phyloP scores from a whole-genome alignment of 768 basidiomycete genomes.

The Leccinum rimulosum region DNA sequence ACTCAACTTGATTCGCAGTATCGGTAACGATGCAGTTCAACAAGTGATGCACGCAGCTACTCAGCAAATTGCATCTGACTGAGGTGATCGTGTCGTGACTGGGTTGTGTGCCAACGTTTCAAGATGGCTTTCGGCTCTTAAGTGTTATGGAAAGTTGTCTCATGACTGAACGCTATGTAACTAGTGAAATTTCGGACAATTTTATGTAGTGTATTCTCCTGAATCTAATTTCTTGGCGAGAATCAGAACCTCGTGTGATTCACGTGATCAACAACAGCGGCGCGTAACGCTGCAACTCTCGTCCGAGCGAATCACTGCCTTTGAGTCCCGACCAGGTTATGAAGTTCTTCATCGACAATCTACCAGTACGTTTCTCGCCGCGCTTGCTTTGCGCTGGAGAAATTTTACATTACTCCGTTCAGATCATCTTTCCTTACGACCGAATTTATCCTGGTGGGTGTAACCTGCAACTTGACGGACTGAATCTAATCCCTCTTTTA shows the following conservation, averaged over 20 bases:
- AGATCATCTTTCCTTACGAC: conserved; percentile 93
- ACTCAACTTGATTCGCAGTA: conserved; percentile 23
- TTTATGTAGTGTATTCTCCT: background rate
- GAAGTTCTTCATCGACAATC: conserved; percentile 82
- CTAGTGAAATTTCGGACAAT: background rate
- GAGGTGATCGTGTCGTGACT: background rate
- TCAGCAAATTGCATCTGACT: conserved; percentile 36
- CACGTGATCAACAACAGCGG: conserved; percentile 14
- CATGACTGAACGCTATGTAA: background rate
- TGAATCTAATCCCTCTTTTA: conserved; percentile 29
- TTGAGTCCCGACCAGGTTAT: conserved; percentile 34
- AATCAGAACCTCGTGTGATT: background rate
- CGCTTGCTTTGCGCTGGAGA: background rate
- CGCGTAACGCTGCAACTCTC: background rate
- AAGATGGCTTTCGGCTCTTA: background rate
- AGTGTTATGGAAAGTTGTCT: background rate
- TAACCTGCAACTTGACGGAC: background rate
- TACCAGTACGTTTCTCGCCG: conserved; percentile 53
- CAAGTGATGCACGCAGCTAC: conserved; percentile 30
- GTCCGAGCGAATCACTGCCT: background rate
- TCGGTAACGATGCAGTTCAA: conserved; percentile 29
- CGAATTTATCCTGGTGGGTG: conserved; percentile 88
- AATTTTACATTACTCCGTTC: background rate
- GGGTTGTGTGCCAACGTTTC: background rate
- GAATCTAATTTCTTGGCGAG: background rate